A percentile compares a stretch with the other conserved stretches of the same genome.
These are phyloP conservation scores for Candolleomyces eurysporus DNA, from an alignment of 768 basidiomycete species.

Conservation along the genomic window DNA sequence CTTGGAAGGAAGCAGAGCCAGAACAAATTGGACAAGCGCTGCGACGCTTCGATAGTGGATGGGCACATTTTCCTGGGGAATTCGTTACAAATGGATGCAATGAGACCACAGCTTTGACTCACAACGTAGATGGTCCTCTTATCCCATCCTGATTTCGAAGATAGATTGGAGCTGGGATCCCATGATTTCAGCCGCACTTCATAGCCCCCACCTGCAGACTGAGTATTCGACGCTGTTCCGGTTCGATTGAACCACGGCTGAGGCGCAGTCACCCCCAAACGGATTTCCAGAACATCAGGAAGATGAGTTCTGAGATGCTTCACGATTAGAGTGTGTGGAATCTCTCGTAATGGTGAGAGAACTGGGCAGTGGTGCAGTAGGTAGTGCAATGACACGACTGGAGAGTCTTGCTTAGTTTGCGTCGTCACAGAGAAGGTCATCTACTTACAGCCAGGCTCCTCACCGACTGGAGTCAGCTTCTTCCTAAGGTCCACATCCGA, in stretches of 20 bases:
- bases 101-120: conserved; percentile 18
- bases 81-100: background rate
- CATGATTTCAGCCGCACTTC: conserved; percentile 60
- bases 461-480: conserved; percentile 28
- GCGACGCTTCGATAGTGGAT: conserved; percentile 47
- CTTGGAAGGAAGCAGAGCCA: conserved; percentile 26
- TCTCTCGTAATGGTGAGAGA: conserved; percentile 24
- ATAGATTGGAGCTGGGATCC: conserved; percentile 20
- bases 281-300: conserved; percentile 50
- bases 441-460: conserved; percentile 42
- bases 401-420: conserved; percentile 9
- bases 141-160: conserved; percentile 55
- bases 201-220: conserved; percentile 45
- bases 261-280: conserved; percentile 53
- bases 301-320: conserved; percentile 58
- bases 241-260: conserved; percentile 26
- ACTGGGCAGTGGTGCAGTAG: conserved; percentile 42
- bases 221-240: conserved; percentile 22
- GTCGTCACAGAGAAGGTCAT: background rate
- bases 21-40: conserved; percentile 47
- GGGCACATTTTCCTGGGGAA: conserved; percentile 69
- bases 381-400: conserved; percentile 61
- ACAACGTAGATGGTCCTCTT: conserved; percentile 67
- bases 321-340: conserved; percentile 47
- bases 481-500: conserved; percentile 51